Percentiles rank a stretch among this genome's conserved stretches.
phyloP scores from a whole-genome alignment of 73 alveolate species.

The Blepharisma stoltei region DNA sequence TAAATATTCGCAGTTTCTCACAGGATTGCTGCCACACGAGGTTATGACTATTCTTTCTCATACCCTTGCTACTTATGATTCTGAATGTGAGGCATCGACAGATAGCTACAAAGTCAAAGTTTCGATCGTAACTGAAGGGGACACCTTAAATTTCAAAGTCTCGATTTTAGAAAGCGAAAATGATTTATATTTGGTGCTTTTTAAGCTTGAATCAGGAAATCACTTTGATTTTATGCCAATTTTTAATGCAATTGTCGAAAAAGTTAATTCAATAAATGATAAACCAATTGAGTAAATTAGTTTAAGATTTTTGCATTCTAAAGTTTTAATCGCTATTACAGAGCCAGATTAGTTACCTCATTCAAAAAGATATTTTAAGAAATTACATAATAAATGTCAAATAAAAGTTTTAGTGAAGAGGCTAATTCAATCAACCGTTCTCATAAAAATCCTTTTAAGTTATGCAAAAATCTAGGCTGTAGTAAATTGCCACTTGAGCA shows the following conservation, averaged over 20 bases:
- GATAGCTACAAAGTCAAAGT: neutral
- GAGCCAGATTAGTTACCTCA: too few relatives aligned
- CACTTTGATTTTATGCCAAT: neutral
- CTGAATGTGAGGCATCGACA: neutral
- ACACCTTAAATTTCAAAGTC: neutral
- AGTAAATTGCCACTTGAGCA: too few relatives aligned
- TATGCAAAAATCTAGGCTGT: too few relatives aligned
- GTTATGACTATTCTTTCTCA: neutral
- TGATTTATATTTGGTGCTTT: neutral
- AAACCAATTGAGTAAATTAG: neutral
- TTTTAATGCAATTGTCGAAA: neutral
- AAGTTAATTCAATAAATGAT: neutral
- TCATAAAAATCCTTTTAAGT: too few relatives aligned
- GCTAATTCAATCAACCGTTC: too few relatives aligned
- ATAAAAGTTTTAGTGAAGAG: too few relatives aligned
- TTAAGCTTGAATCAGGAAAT: neutral
- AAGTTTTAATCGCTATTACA: too few relatives aligned
- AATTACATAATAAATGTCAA: too few relatives aligned
- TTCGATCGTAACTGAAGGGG: neutral
- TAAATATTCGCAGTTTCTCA: neutral
- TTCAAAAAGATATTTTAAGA: too few relatives aligned
- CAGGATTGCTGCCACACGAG: neutral
- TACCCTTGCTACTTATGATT: neutral
- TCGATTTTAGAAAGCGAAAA: neutral
- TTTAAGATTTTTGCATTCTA: too few relatives aligned